Conservation (phyloP, 495 filamentous ascomycete genomes). For the Penicillium malachiteum region DNA sequence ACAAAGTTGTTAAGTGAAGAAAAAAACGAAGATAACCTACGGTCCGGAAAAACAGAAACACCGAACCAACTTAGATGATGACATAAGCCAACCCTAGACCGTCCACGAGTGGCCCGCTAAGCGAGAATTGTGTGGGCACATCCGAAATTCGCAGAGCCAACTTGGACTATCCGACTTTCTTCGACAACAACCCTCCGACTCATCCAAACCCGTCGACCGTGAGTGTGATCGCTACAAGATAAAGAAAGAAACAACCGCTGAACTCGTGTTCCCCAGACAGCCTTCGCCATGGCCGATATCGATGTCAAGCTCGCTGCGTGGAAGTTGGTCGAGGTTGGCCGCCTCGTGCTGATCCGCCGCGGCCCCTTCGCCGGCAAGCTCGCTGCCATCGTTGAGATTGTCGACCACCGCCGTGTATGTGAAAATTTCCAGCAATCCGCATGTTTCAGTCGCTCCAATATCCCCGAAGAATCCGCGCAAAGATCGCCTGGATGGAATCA, state of each 20-base stretch:
- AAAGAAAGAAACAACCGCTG: constrained; percentile 18
- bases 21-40: constrained; percentile 24
- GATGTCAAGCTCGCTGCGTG: constrained; percentile 74
- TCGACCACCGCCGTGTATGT: constrained; percentile 97
- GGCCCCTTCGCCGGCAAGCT: constrained; percentile 80
- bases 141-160: constrained; percentile 47
- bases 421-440: not conserved
- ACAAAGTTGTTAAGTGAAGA: constrained; percentile 3
- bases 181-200: constrained; percentile 48
- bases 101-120: constrained; percentile 30
- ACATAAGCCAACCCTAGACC: constrained; percentile 41
- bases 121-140: constrained; percentile 38
- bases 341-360: constrained; percentile 79
- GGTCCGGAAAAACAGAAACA: constrained; percentile 11
- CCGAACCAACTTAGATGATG: constrained; percentile 5
- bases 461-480: constrained; percentile 8
- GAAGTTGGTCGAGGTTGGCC: constrained; percentile 96
- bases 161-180: constrained; percentile 46
- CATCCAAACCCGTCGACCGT: constrained; percentile 47
- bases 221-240: constrained; percentile 29
- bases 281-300: constrained; percentile 62
- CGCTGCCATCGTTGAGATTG: constrained; percentile 95
- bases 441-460: constrained; percentile 38
- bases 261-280: constrained; percentile 25
- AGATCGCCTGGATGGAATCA: not conserved